These are phyloP conservation scores for Podaxis sp. DNA, from an alignment of 768 basidiomycete genomes.

Conservation along the genomic window DNA sequence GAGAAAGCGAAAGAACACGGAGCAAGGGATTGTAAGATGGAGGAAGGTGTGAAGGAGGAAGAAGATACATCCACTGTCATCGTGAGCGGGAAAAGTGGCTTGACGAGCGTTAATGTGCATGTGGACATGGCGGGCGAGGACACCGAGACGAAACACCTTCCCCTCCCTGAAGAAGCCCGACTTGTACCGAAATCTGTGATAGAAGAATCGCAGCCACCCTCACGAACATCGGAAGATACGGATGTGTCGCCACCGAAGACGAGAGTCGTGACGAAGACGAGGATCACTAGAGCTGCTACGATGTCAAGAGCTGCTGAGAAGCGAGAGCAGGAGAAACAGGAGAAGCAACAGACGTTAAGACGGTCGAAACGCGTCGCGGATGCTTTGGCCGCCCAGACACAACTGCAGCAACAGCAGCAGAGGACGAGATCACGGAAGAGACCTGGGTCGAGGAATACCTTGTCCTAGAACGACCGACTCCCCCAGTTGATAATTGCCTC, in stretches of 20 bases:
- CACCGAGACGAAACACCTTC: background rate
- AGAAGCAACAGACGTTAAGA: conserved; percentile 38
- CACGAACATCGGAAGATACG: background rate
- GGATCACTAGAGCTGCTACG: conserved; percentile 8
- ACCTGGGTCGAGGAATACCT: conserved; percentile 39
- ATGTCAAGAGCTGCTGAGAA: conserved; percentile 5
- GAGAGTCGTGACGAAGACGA: background rate
- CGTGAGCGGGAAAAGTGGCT: background rate
- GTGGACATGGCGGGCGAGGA: background rate
- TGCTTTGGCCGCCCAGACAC: conserved; percentile 50
- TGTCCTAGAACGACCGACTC: conserved; percentile 27
- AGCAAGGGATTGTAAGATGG: conserved; percentile 6
- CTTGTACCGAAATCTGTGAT: background rate
- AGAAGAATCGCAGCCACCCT: background rate
- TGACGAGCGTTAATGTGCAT: background rate
- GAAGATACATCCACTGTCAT: conserved; percentile 13
- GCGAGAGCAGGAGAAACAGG: conserved; percentile 2
- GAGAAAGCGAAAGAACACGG: conserved; percentile 18
- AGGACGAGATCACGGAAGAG: conserved; percentile 25
- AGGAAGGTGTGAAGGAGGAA: conserved; percentile 11
- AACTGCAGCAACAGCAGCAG: conserved; percentile 32
- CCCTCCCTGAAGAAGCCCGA: background rate
- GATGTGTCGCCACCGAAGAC: background rate
- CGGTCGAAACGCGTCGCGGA: conserved; percentile 72
- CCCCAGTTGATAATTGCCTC: background rate